Base-by-base conservation (phyloP, 768 basidiomycete genomes). In the Boletellus emodensis region DNA sequence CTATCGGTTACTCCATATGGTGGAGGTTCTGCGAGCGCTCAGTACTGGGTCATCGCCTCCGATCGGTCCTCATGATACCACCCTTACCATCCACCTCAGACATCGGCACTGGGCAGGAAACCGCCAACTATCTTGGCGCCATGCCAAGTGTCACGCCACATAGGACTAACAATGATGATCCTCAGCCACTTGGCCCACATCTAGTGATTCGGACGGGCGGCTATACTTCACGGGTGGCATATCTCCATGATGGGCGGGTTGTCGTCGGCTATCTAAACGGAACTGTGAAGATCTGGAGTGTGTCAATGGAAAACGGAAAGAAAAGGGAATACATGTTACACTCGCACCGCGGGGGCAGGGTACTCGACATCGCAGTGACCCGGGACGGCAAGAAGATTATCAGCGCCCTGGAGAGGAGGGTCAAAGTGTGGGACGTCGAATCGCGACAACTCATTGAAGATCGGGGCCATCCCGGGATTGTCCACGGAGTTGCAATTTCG, bases 361-460 rank as follows among this genome's bases (percentile, higher is more conserved):
- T 41, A 11, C 9, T 12, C 22, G 24, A 14, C 8, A 8, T 40
- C 20, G 10, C 22, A 3, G 13, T 40, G 39, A 22, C 39, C 8
- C 39, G 14, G 10, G 39, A 40, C 17, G 39, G 39, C 6, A 24
- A 4, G 39, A 24, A 3, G 22, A 40, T 40, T 22, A 1, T 53
- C 10, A 5, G 37, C 14, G 26, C 11, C 24, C 0, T 1, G 3
- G 7, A 12, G 18, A 36, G 46, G 17, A 34, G 2, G 12, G 34
- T 48, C 36, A 59, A 11, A 15, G 28, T 48, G 1, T 55, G 57
- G 57, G 36, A 49, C 13, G 36, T 24, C 13, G 37, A 26, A 18
- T 37, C 57, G 2, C 53, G 41, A 6, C 7, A 28, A 12, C 14
- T 49, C 3, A 3, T 50, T 39, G 6, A 22, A 8, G 42, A 52